phyloP scores from a whole-genome alignment of 805 yeast species.

The Yamadazyma nakazawae region DNA sequence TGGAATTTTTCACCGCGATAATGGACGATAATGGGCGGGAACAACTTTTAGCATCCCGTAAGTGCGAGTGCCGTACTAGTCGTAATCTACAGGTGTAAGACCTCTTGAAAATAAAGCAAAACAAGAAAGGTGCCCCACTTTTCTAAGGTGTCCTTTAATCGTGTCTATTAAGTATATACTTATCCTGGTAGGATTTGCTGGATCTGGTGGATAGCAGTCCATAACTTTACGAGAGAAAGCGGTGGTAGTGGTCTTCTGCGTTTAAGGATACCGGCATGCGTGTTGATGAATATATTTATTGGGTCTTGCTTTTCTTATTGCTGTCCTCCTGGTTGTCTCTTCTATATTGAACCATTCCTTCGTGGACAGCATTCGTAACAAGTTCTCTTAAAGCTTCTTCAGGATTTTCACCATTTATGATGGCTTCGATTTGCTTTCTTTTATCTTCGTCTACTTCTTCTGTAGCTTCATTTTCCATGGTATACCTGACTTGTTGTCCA shows the following conservation, averaged over 20 bases:
- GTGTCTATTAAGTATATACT: too few relatives aligned
- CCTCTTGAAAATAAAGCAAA: too few relatives aligned
- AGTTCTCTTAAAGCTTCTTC: conserved; percentile 72
- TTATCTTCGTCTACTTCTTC: conserved; percentile 40
- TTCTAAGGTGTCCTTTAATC: too few relatives aligned
- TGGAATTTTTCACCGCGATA: conserved; percentile 5
- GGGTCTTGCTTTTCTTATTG: conserved; percentile 17
- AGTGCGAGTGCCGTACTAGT: not conserved
- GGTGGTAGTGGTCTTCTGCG: too few relatives aligned
- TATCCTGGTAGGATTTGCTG: too few relatives aligned
- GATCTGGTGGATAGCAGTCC: too few relatives aligned
- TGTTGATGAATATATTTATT: not conserved
- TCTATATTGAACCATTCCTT: conserved; percentile 41
- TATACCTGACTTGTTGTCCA: conserved; percentile 55
- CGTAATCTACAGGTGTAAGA: too few relatives aligned
- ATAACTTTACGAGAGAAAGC: too few relatives aligned
- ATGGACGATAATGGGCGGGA: conserved; percentile 7
- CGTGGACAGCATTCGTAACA: conserved; percentile 62
- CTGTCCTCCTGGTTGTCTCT: conserved; percentile 17
- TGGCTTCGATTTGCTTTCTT: conserved; percentile 62
- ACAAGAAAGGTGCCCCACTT: too few relatives aligned
- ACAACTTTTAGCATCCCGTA: not conserved
- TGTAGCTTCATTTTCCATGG: conserved; percentile 42
- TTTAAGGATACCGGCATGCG: too few relatives aligned
- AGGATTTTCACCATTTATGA: conserved; percentile 75